Conservation (phyloP, 1,284 basidiomycete species). For the Puccinia horiana region DNA sequence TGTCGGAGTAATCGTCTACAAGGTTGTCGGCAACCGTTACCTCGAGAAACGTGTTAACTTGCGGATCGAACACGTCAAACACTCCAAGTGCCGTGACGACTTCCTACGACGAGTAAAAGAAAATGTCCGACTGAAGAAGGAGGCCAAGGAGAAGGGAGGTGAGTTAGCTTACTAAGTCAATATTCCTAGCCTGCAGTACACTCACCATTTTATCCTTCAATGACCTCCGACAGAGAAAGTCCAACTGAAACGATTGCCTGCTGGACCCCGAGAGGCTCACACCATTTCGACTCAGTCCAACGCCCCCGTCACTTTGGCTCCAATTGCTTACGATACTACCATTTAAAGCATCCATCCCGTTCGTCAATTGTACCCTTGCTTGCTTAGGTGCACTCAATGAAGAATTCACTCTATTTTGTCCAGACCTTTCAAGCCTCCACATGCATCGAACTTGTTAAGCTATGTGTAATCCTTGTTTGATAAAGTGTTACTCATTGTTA, state of each 20-base stretch:
- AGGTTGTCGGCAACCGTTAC: conserved; percentile 98
- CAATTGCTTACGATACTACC: conserved; percentile 69
- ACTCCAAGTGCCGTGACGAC: conserved; percentile 98
- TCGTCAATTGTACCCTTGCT: conserved; percentile 16
- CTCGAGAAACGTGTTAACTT: conserved; percentile 99
- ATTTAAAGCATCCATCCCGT: conserved; percentile 53
- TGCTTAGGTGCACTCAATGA: conserved; percentile 9
- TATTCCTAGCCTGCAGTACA: no score
- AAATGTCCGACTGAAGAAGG: conserved; percentile 82
- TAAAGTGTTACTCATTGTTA: not conserved
- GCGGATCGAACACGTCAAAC: conserved; percentile 94
- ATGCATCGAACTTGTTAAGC: not conserved
- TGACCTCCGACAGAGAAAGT: conserved; percentile 68
- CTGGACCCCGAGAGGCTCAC: conserved; percentile 76
- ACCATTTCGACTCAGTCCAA: conserved; percentile 75
- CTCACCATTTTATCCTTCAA: conserved; percentile 30
- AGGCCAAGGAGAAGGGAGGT: conserved; percentile 86
- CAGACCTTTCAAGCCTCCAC: not conserved
- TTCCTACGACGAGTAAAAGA: conserved; percentile 94
- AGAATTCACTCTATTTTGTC: not conserved
- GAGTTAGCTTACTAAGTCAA: conserved; percentile 61
- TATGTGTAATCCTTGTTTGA: not conserved
- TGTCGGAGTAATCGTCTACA: conserved; percentile 97
- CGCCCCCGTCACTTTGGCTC: conserved; percentile 86
- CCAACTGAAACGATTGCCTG: conserved; percentile 82